Conservation (phyloP, 176 grass and related monocot genomes). For the Saccharum officinarum region DNA sequence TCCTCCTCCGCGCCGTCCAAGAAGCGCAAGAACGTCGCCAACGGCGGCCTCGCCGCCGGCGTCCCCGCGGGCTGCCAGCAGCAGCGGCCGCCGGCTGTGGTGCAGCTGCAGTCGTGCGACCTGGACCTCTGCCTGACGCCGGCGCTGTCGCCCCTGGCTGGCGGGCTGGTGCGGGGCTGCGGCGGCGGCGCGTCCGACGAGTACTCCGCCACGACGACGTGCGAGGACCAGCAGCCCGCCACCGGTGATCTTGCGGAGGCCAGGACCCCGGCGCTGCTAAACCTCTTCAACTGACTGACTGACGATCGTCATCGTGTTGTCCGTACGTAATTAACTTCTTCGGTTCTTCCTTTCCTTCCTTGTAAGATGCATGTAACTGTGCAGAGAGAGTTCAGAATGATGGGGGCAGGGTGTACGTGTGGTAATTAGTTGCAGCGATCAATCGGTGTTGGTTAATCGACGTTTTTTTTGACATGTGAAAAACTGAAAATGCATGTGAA, state of each 20-base stretch:
- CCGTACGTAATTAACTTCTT: background rate
- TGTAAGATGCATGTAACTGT: slow-evolving; percentile 15
- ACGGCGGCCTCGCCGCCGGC: background rate
- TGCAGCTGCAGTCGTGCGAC: slow-evolving; percentile 43
- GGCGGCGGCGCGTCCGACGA: slow-evolving; percentile 49
- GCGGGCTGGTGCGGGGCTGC: background rate
- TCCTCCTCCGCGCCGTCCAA: slow-evolving; percentile 37
- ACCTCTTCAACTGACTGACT: slow-evolving; percentile 50
- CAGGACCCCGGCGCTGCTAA: slow-evolving; percentile 41
- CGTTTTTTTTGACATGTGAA: slow-evolving; percentile 8
- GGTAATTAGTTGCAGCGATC: slow-evolving; percentile 29
- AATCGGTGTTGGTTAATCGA: background rate
- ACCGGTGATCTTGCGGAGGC: slow-evolving; percentile 21
- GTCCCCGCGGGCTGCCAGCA: background rate
- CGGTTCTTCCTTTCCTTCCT: background rate
- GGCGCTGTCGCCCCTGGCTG: background rate
- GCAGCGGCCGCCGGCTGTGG: background rate
- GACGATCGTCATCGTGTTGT: background rate
- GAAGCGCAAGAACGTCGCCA: slow-evolving; percentile 24
- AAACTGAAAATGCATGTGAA: slow-evolving; percentile 10
- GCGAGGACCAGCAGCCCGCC: slow-evolving; percentile 13
- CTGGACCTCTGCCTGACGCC: slow-evolving; percentile 74
- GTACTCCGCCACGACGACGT: slow-evolving; percentile 65
- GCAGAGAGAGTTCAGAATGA: background rate
- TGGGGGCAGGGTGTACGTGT: background rate